Base-by-base conservation (phyloP, 1,139 yeast species). In the Pichia inconspicua region DNA sequence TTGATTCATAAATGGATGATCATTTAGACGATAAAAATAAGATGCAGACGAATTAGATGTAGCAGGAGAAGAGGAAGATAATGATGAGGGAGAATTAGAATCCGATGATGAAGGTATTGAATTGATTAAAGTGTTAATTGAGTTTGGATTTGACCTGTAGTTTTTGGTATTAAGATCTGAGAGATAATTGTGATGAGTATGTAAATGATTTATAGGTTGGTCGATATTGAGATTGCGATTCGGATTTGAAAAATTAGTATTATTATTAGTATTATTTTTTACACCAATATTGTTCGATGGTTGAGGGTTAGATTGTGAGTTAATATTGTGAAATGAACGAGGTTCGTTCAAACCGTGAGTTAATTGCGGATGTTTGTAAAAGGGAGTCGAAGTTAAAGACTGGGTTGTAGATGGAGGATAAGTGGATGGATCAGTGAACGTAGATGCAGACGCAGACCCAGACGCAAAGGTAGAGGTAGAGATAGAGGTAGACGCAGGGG, bases 201-300 rank as follows among this genome's bases (percentile, higher is more conserved):
- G 47, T 43, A 6, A 50, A 35, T 4, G 47, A 43, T 40, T 50
- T 50, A 25, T 49, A 40, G n/a, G 43, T 27, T 27, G 30, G 9
- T 27, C 30, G 30, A 27, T 12, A 30, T 30, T 30, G 34, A 30
- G 34, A 30, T 12, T 30, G 34, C 10, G 34, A 30, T 30, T 5
- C n/a, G 12, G 34, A 30, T 30, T 30, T 11, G n/a, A 22, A 15
- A 34, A 14, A 34, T 15, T 34, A 15, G 37, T 15, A 34, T 30
- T 30, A 10, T 30, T 30, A 5, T 6, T 12, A 30, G 6, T 30
- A 3, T 12, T 30, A 30, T 30, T 30, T 12, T 30, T 27, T 27
- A 27, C 11, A 4, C 4, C 14, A 34, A 8, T 15, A 34, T 15
- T 15, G 3, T 34, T 34, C 22, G 10, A 19, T 17, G 25, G 17